A percentile compares a stretch with the other conserved stretches of the same genome.
phyloP scores from a whole-genome alignment of 257 asterid species.

The Solanum bulbocastanum region DNA sequence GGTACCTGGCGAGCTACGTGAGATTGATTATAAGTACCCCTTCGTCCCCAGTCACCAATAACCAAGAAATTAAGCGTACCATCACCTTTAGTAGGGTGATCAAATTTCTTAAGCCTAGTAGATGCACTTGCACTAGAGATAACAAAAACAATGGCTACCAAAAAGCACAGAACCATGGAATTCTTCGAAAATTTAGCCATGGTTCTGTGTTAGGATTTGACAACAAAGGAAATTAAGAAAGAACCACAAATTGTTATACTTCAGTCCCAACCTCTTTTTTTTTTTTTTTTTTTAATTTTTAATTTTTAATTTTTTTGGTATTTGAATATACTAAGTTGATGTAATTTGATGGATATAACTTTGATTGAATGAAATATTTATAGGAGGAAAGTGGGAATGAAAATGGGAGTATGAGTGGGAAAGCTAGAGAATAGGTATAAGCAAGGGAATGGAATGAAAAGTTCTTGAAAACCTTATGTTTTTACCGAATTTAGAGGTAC shows the following conservation, averaged over 20 bases:
- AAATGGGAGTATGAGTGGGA: background rate
- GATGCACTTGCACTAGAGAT: slow-evolving; percentile 1
- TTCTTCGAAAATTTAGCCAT: slow-evolving; percentile 30
- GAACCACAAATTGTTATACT: background rate
- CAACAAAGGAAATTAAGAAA: background rate
- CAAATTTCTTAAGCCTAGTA: slow-evolving; percentile 36
- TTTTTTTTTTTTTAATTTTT: no score
- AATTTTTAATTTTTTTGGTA: background rate
- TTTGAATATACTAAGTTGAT: background rate
- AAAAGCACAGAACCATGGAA: slow-evolving; percentile 42
- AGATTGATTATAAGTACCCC: slow-evolving; percentile 75
- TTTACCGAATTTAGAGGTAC: background rate
- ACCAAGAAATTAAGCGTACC: slow-evolving; percentile 63
- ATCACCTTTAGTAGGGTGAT: slow-evolving; percentile 48
- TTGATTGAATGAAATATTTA: background rate
- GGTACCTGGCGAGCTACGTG: slow-evolving; percentile 59
- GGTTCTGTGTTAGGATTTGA: slow-evolving; percentile 15
- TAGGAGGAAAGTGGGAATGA: background rate
- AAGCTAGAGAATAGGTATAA: background rate
- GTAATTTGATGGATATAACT: background rate
- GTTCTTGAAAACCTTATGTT: background rate
- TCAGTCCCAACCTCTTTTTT: background rate
- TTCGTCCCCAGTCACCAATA: slow-evolving; percentile 96
- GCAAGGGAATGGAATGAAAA: background rate
- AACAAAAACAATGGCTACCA: slow-evolving; percentile 9